Conservation (phyloP, 345 rosid species). For the Sapria himalayana region DNA sequence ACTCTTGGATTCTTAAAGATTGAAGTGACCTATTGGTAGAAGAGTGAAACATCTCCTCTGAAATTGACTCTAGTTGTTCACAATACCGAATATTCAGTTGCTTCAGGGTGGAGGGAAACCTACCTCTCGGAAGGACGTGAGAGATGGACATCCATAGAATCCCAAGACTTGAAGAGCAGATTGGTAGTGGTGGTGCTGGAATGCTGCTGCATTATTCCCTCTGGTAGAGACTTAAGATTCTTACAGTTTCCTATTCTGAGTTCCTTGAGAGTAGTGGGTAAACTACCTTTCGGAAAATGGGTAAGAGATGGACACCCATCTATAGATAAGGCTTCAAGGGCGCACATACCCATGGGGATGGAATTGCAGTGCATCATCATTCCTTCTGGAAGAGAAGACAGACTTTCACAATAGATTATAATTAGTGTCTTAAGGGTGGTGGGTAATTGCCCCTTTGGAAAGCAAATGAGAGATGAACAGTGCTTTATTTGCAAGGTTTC, state of each 20-base stretch:
- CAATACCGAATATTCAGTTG: background rate
- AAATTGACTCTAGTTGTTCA: too few relatives aligned
- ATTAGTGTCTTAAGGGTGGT: background rate
- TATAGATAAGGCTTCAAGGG: conserved; percentile 1
- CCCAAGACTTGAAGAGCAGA: conserved; percentile 6
- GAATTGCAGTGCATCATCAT: background rate
- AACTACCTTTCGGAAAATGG: conserved; percentile 2
- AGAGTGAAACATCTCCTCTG: too few relatives aligned
- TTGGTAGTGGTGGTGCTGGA: conserved; percentile 1
- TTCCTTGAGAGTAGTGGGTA: conserved; percentile 5
- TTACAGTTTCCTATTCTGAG: conserved; percentile 2
- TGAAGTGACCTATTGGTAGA: too few relatives aligned
- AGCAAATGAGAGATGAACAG: conserved; percentile 3
- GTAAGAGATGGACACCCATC: conserved; percentile 10
- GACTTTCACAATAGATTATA: background rate
- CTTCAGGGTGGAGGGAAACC: conserved; percentile 6
- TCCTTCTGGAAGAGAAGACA: background rate
- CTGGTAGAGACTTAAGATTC: conserved; percentile 3
- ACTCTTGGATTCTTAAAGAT: conserved; percentile 1
- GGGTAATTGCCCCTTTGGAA: conserved; percentile 1
- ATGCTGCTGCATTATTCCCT: conserved; percentile 3
- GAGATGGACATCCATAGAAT: conserved; percentile 5
- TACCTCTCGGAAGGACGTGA: conserved; percentile 8
- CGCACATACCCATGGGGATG: background rate
- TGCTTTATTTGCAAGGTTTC: conserved; percentile 5